These are phyloP conservation scores for Isoetes engelmannii DNA, from an alignment of 83 land plant genomes.

Conservation along the genomic window DNA sequence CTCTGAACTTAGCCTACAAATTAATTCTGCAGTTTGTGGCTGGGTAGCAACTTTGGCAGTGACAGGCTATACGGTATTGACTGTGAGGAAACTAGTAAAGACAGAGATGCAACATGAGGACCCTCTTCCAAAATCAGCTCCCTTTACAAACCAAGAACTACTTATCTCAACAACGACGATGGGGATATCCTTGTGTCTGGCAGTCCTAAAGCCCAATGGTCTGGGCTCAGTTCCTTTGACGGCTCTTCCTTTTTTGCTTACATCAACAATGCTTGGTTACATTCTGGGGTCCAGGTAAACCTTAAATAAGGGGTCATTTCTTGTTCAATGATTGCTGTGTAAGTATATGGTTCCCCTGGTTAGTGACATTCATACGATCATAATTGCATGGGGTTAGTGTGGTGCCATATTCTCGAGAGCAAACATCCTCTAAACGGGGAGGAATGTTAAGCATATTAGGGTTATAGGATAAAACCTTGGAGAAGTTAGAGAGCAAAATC, in stretches of 20 bases:
- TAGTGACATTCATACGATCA: neutral
- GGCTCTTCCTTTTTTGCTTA: slow-evolving; percentile 68
- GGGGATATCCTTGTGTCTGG: slow-evolving; percentile 47
- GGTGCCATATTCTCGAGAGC: no score
- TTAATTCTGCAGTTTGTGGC: slow-evolving; percentile 66
- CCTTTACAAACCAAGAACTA: slow-evolving; percentile 60
- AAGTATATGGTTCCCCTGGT: slow-evolving; percentile 2
- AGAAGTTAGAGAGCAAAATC: no score
- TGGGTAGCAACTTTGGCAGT: slow-evolving; percentile 90
- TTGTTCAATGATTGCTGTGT: neutral
- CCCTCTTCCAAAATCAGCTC: slow-evolving; percentile 75
- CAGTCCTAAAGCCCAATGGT: slow-evolving; percentile 47
- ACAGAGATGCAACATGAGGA: slow-evolving; percentile 73
- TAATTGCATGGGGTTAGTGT: no score
- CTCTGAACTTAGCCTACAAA: neutral
- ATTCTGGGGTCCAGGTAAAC: slow-evolving; percentile 78
- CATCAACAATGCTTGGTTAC: slow-evolving; percentile 83
- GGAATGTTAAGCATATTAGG: no score
- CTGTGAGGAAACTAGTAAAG: slow-evolving; percentile 67
- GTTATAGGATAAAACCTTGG: no score
- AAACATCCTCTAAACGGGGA: no score
- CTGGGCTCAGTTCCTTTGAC: slow-evolving; percentile 75
- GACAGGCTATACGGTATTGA: slow-evolving; percentile 78
- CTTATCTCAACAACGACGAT: slow-evolving; percentile 54
- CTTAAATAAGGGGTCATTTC: neutral